Base-by-base conservation (phyloP, 1,139 yeast genomes). In the Meyerozyma smithsonii region DNA sequence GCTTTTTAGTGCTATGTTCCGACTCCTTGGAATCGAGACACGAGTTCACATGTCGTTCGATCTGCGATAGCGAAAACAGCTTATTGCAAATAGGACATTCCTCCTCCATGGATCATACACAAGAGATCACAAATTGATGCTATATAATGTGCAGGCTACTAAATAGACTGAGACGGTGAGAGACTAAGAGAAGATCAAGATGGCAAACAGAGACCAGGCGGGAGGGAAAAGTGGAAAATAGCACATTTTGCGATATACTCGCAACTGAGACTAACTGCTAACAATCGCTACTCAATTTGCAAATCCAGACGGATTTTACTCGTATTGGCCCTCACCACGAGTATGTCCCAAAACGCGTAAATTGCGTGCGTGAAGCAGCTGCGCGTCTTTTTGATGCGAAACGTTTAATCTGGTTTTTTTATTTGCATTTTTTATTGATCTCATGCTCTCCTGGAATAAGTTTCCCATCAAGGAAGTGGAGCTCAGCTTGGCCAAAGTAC, bases 401-500 rank as follows among this genome's bases (percentile, higher is more conserved):
- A 11, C 15, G 17, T 12, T n/a, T 11, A 8, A 3, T 10, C 10
- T 8, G 10, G n/a, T 23, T 23, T 23, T 23, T 11, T 12, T 3
- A 23, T 23, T 12, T 11, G 4, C n/a, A 23, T 11, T 23, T 23
- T 23, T 5, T 23, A 11, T 6, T 23, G 5, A 6, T 20, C 24
- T 8, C 25, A 23, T 23, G 25, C 25, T 23, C n/a, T 23, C 20
- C 7, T 52, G 56, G 56, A 51, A 39, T 25, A 38, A 44, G 28
- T 39, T 52, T n/a, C 45, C 54, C 4, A 39, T 52, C 7, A 41
- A 43, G 19, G 45, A 47, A n/a, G 32, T 44, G 3, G 96, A 88
- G 49, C 64, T 88, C 1, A 62, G 73, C 25, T 59, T 89, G n/a
- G 62, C 79, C 5, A 77, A 79, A 39, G 94, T 89, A 0, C 69